Base-by-base conservation (phyloP, 441 rosid species). In the Sinapis alba region DNA sequence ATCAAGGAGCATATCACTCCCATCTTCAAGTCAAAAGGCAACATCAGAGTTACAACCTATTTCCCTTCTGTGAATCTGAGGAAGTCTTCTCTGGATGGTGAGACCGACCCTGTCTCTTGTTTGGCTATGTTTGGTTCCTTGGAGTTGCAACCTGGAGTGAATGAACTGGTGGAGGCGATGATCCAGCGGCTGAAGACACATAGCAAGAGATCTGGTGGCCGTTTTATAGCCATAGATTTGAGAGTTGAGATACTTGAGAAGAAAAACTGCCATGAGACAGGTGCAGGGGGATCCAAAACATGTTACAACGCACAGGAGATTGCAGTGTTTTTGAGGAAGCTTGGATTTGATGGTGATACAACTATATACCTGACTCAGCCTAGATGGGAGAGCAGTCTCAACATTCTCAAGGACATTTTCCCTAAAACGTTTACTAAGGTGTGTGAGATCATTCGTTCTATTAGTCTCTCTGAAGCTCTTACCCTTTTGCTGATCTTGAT, bases 371-470 rank as follows among this genome's bases (percentile, higher is more conserved):
- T 93, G 59, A 96, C 99, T 71, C 98, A 96, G 74, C 86, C 98
- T 15, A 89, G 94, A 81, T 96, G 99, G 99, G 94, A 88, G 64
- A 83, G 81, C 72, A 89, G 94, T 61, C 98, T 96, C 63, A 84
- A 86, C 23, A 85, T 91, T 68, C 86, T 96, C 6, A 96, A 89
- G 85, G 98, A 93, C 60, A 82, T 88, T 64, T 93, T 96, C 84
- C 99, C 99, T 0, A 93, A 84, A 83, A 89, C 95, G 4, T 90
- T 86, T 65, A 96, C 98, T 1, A 96, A 96, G 96, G 99, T 96
- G 65, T 76, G 56, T 45, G 41, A 45, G 53, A 45, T 45, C 20
- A 45, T 45, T 47, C 54, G 16, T 47, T 20, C 4, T 4, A 43
- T 60, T 20, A 27, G 69, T 36, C 23, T 36, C 23, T 72, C 32